Evolutionary conservation across 495 filamentous ascomycete genomes (phyloP).

Genomic region (Penicilliopsis zonata): DNA sequence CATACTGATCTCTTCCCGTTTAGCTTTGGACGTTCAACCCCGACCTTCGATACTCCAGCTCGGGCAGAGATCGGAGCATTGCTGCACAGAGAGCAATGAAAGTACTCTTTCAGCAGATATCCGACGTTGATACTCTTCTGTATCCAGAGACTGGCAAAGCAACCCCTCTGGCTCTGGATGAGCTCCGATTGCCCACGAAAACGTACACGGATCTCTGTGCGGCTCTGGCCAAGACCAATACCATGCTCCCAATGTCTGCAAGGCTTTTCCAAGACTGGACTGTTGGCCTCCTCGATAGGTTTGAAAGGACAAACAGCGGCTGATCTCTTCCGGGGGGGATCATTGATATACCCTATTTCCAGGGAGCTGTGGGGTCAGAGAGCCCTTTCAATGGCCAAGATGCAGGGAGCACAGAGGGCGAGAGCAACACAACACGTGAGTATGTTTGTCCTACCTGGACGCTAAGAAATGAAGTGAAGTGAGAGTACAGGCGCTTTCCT

Average conservation of each 20-base stretch:
- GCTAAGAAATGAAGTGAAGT: too few species aligned
- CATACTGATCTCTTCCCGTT: conserved; percentile 9
- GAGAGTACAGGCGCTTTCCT: too few species aligned
- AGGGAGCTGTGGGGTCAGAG: too few species aligned
- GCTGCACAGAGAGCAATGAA: conserved; percentile 47
- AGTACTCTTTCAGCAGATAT: conserved; percentile 44
- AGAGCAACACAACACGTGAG: too few species aligned
- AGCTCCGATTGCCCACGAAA: conserved; percentile 44
- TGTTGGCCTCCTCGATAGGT: conserved; percentile 49
- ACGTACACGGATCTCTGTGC: conserved; percentile 32
- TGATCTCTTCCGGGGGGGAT: too few species aligned
- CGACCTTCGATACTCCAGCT: conserved; percentile 50
- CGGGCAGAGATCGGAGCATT: conserved; percentile 19
- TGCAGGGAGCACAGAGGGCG: too few species aligned
- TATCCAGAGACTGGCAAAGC: conserved; percentile 31
- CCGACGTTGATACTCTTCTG: conserved; percentile 41
- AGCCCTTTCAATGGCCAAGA: too few species aligned
- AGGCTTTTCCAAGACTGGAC: conserved; percentile 51
- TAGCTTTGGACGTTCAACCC: conserved; percentile 61
- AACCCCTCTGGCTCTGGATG: conserved; percentile 44
- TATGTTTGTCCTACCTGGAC: too few species aligned
- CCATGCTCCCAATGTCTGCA: conserved; percentile 41
- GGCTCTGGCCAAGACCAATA: conserved; percentile 36
- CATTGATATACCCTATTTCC: too few species aligned
- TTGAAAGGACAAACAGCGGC: conserved; percentile 1